A percentile compares a stretch with the other conserved stretches of the same genome.
phyloP scores from a whole-genome alignment of 805 yeast genomes.

The Priceomyces fermenticarens region DNA sequence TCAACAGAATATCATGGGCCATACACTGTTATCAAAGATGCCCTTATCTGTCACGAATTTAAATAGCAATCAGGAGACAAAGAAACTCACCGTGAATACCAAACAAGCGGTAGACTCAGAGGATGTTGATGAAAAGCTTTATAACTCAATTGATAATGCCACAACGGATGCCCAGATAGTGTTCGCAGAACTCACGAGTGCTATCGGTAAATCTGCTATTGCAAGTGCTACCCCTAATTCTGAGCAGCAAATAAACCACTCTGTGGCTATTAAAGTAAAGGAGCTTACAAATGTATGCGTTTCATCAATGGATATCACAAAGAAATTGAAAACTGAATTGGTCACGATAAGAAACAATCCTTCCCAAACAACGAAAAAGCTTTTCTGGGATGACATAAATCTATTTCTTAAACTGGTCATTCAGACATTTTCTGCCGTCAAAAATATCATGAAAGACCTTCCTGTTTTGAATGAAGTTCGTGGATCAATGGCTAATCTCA shows the following conservation, averaged over 20 bases:
- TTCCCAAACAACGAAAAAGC: conserved; percentile 50
- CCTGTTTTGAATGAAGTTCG: conserved; percentile 78
- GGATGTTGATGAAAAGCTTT: conserved; percentile 65
- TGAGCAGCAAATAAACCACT: conserved; percentile 26
- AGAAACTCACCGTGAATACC: conserved; percentile 20
- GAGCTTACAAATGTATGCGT: conserved; percentile 78
- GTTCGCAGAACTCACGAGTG: conserved; percentile 67
- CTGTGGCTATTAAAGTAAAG: conserved; percentile 61
- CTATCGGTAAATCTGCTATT: conserved; percentile 62
- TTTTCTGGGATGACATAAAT: conserved; percentile 84
- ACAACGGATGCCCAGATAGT: conserved; percentile 73
- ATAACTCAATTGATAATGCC: conserved; percentile 61
- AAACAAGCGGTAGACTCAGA: conserved; percentile 19
- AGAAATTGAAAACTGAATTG: conserved; percentile 56
- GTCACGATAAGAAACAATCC: conserved; percentile 47
- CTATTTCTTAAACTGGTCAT: conserved; percentile 79
- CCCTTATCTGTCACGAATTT: neutral
- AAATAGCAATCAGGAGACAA: neutral
- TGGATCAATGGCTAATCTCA: conserved; percentile 73
- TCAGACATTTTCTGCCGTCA: conserved; percentile 78
- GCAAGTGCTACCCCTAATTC: conserved; percentile 33
- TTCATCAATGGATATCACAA: conserved; percentile 78
- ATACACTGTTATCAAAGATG: conserved; percentile 4
- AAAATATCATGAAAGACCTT: conserved; percentile 75
- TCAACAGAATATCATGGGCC: too few relatives aligned